Conservation (phyloP, 1,284 basidiomycete species). For the Naganishia cerealis region DNA sequence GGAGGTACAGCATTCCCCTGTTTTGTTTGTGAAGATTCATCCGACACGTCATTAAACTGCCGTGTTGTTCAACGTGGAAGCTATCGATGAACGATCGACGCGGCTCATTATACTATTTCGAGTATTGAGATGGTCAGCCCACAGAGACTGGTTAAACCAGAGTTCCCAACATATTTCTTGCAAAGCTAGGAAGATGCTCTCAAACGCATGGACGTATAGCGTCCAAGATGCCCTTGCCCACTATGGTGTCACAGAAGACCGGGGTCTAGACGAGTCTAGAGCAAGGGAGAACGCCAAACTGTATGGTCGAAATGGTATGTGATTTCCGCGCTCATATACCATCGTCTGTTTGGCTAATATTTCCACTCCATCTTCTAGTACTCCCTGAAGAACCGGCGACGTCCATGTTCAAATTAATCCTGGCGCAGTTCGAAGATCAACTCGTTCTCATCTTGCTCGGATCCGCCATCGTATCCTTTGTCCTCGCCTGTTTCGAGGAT, state of each 20-base stretch:
- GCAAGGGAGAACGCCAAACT: slow-evolving; percentile 68
- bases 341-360: slow-evolving; percentile 23
- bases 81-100: slow-evolving; percentile 12
- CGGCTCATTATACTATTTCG: slow-evolving; percentile 6
- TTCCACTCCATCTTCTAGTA: slow-evolving; percentile 57
- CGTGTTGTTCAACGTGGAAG: slow-evolving; percentile 3
- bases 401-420: slow-evolving; percentile 86
- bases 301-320: slow-evolving; percentile 80
- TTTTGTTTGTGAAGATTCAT: background rate
- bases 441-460: slow-evolving; percentile 89
- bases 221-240: slow-evolving; percentile 49
- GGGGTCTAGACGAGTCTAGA: slow-evolving; percentile 48
- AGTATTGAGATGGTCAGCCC: background rate
- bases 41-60: background rate
- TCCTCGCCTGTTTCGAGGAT: slow-evolving; percentile 81
- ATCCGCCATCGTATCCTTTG: slow-evolving; percentile 85
- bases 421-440: slow-evolving; percentile 97
- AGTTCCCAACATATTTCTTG: background rate
- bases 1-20: background rate
- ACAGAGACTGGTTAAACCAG: background rate
- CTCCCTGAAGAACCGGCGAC: slow-evolving; percentile 86
- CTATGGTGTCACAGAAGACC: slow-evolving; percentile 45
- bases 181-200: slow-evolving; percentile 42
- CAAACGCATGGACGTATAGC: slow-evolving; percentile 52
- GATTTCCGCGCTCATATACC: background rate